Evolutionary conservation across 345 rosid genomes (phyloP).

Genomic region (Populus simonii): DNA sequence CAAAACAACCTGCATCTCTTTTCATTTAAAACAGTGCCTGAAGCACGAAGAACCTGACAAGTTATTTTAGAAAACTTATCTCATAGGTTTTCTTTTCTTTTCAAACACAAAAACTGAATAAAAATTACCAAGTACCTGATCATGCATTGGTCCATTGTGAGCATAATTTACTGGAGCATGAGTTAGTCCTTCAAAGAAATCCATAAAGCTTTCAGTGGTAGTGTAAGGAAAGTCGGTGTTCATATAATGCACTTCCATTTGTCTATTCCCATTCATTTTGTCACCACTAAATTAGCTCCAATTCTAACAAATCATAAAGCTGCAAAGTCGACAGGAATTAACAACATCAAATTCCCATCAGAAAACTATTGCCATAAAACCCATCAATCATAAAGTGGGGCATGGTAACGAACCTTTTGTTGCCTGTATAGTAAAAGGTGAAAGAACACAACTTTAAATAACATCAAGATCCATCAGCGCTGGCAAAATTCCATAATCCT

Average conservation of each 20-base stretch:
- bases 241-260: constrained; percentile 55
- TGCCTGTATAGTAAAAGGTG: neutral
- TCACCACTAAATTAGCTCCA: constrained; percentile 5
- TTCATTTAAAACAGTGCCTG: constrained; percentile 10
- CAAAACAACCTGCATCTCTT: neutral
- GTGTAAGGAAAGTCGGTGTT: constrained; percentile 57
- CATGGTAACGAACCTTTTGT: neutral
- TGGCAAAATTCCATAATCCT: constrained; percentile 10
- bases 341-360: neutral
- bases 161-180: constrained; percentile 40
- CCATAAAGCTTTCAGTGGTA: constrained; percentile 53
- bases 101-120: neutral
- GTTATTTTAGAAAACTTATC: neutral
- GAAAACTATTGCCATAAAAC: neutral
- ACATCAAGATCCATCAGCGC: neutral
- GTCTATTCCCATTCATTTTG: constrained; percentile 47
- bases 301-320: constrained; percentile 12
- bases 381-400: neutral
- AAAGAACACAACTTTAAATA: neutral
- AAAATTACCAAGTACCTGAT: constrained; percentile 40
- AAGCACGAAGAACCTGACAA: constrained; percentile 17
- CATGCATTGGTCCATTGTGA: constrained; percentile 34
- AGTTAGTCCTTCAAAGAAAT: constrained; percentile 52
- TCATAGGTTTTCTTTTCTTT: neutral
- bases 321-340: constrained; percentile 20